phyloP scores from a whole-genome alignment of 73 alveolate species.

The Paramecium sonneborni region DNA sequence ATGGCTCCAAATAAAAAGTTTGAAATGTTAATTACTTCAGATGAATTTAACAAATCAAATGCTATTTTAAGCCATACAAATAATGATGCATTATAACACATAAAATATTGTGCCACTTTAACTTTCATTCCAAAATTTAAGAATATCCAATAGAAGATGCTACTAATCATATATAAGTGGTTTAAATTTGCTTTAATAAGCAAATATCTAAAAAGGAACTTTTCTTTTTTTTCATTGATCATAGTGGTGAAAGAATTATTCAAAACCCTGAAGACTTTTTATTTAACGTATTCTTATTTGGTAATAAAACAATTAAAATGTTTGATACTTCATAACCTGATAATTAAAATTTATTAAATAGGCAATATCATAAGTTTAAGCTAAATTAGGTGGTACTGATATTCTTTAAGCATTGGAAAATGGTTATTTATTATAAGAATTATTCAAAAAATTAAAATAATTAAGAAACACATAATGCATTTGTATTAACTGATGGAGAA shows the following conservation, averaged over 20 bases:
- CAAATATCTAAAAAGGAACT: slow-evolving; percentile 57
- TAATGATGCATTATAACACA: not conserved
- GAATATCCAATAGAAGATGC: not conserved
- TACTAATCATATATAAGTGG: not conserved
- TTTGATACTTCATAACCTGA: slow-evolving; percentile 69
- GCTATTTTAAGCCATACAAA: not conserved
- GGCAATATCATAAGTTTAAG: slow-evolving; percentile 61
- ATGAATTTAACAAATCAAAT: not conserved
- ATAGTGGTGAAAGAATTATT: slow-evolving; percentile 86
- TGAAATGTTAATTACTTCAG: not conserved
- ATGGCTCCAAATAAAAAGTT: not conserved
- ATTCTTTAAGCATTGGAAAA: slow-evolving; percentile 76
- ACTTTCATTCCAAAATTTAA: slow-evolving; percentile 51
- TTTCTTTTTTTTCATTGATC: slow-evolving; percentile 79
- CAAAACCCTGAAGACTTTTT: slow-evolving; percentile 77
- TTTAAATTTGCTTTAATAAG: not conserved
- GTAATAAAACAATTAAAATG: slow-evolving; percentile 53
- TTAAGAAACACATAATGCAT: slow-evolving; percentile 67
- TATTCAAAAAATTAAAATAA: not conserved
- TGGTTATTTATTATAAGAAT: not conserved
- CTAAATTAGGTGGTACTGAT: slow-evolving; percentile 94
- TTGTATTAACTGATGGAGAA: slow-evolving; percentile 96
- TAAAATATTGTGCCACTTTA: not conserved
- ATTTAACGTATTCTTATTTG: slow-evolving; percentile 77
- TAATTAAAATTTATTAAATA: slow-evolving; percentile 67